These are phyloP conservation scores for Diaporthe sp. DNA, from an alignment of 2,329 filamentous ascomycete genomes.

Conservation along the genomic window DNA sequence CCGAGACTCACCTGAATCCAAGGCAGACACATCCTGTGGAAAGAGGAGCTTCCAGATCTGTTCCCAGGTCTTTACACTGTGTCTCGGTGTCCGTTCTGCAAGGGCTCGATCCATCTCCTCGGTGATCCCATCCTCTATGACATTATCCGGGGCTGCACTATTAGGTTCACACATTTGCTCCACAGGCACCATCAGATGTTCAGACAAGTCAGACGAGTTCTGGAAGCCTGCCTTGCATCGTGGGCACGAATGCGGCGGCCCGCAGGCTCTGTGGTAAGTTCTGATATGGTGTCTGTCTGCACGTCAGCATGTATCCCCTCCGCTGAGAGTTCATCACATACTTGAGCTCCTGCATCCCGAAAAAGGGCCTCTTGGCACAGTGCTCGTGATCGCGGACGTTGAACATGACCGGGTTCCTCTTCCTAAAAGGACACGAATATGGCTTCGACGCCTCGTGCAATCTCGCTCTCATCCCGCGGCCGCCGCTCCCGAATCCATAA, in stretches of 20 bases:
- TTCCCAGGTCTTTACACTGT: slow-evolving; percentile 29
- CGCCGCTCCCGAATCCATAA: not conserved
- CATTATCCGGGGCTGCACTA: not conserved
- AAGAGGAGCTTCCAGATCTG: slow-evolving; percentile 38
- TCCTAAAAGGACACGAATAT: slow-evolving; percentile 39
- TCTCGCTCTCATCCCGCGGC: not conserved
- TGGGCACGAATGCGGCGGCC: slow-evolving; percentile 29
- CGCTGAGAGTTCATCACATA: not conserved
- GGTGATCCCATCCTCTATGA: slow-evolving; percentile 33
- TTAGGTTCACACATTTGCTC: slow-evolving; percentile 38
- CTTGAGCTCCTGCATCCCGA: slow-evolving; percentile 37
- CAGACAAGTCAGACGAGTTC: slow-evolving; percentile 20
- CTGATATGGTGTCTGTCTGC: slow-evolving; percentile 32
- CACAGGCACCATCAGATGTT: slow-evolving; percentile 36
- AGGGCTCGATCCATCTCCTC: slow-evolving; percentile 36
- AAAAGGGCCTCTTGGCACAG: slow-evolving; percentile 36
- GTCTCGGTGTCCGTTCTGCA: slow-evolving; percentile 21
- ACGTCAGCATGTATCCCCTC: not conserved
- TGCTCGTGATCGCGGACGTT: slow-evolving; percentile 40
- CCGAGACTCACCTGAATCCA: slow-evolving; percentile 34
- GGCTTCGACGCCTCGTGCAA: not conserved
- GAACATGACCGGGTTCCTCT: slow-evolving; percentile 37
- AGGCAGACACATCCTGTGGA: slow-evolving; percentile 31
- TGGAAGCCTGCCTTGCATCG: slow-evolving; percentile 36
- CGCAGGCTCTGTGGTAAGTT: slow-evolving; percentile 24